phyloP scores from a whole-genome alignment of 306 rosid genomes.

The Vigna unguiculata region DNA sequence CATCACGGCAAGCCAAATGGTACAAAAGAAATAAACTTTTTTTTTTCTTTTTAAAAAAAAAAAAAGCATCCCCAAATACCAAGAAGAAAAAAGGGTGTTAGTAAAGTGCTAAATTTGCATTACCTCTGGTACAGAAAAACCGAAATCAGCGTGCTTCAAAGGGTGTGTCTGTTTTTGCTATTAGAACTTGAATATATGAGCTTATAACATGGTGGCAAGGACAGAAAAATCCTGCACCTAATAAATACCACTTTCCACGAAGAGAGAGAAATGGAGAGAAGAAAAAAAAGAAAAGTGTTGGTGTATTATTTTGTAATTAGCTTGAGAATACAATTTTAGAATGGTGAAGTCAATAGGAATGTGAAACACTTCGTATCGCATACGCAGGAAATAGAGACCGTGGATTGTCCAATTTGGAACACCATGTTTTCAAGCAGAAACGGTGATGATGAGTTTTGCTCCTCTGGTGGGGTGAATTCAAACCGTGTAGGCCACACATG shows the following conservation, averaged over 20 bases:
- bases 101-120: slow-evolving; percentile 24
- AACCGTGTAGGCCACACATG: slow-evolving; percentile 13
- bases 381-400: slow-evolving; percentile 44
- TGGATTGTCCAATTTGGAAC: slow-evolving; percentile 40
- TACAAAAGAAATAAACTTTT: background rate
- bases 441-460: slow-evolving; percentile 37
- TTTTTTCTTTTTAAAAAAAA: background rate
- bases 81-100: slow-evolving; percentile 27
- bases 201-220: background rate
- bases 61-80: background rate
- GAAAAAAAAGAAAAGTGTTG: background rate
- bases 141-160: slow-evolving; percentile 35
- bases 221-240: slow-evolving; percentile 36
- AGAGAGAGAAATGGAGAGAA: slow-evolving; percentile 5
- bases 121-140: slow-evolving; percentile 39
- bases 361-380: slow-evolving; percentile 44
- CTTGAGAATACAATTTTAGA: background rate
- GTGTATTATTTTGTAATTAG: background rate
- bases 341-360: slow-evolving; percentile 46
- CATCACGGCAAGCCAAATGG: slow-evolving; percentile 37
- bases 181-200: slow-evolving; percentile 5
- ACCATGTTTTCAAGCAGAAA: background rate
- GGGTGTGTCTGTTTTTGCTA: slow-evolving; percentile 9
- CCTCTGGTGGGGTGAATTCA: slow-evolving; percentile 24
- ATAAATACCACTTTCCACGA: slow-evolving; percentile 30